A percentile compares a stretch with the other conserved stretches of the same genome.
These are phyloP conservation scores for Firmiana major DNA, from an alignment of 345 rosid species.

Conservation along the genomic window DNA sequence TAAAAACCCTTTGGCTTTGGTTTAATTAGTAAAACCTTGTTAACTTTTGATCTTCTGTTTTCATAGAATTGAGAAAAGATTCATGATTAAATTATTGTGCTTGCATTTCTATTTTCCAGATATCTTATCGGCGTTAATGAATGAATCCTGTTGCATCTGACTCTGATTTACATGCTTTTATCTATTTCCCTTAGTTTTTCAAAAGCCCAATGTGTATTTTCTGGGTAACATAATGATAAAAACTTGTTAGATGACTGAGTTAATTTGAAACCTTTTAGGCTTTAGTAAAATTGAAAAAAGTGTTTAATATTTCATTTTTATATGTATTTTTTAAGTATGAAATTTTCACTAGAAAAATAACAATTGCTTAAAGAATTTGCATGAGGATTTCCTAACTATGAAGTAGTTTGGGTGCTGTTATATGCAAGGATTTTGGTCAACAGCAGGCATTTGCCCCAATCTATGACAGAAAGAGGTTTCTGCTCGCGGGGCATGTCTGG, in stretches of 20 bases:
- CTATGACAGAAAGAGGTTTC: slow-evolving; percentile 11
- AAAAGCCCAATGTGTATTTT: not conserved
- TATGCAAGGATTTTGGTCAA: slow-evolving; percentile 58
- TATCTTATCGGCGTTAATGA: not conserved
- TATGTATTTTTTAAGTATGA: not conserved
- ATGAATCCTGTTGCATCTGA: not conserved
- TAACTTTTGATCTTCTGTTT: not conserved
- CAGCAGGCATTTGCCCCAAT: slow-evolving; percentile 15
- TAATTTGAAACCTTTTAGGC: not conserved
- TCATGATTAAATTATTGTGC: not conserved
- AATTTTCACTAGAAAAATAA: not conserved
- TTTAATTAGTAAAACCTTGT: not conserved
- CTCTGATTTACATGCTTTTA: not conserved
- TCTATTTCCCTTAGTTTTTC: not conserved
- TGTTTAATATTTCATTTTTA: not conserved
- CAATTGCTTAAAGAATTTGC: not conserved
- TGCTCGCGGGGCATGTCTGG: slow-evolving; percentile 30
- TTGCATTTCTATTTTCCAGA: not conserved
- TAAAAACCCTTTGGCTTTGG: not conserved
- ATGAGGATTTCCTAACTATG: slow-evolving; percentile 30
- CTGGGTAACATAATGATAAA: not conserved
- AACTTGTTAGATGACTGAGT: not conserved
- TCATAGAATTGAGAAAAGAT: not conserved
- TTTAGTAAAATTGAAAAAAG: not conserved
- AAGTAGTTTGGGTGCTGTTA: slow-evolving; percentile 51